These are phyloP conservation scores for Penicillium sp. DNA, from an alignment of 2,329 filamentous ascomycete genomes.

Conservation along the genomic window DNA sequence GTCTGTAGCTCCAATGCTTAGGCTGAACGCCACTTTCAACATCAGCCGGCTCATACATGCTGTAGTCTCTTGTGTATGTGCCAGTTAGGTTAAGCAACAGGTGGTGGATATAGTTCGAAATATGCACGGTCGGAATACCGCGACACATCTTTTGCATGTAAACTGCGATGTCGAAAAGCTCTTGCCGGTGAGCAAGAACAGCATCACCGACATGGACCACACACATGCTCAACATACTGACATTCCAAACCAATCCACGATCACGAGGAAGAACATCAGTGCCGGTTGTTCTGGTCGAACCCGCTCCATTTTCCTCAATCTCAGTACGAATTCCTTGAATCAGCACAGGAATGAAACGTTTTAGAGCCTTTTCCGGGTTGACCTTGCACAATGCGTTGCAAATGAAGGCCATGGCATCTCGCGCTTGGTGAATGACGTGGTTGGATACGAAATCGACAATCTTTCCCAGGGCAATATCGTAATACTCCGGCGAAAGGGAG, in stretches of 20 bases:
- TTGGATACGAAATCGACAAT: conserved; percentile 86
- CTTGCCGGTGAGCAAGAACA: conserved; percentile 82
- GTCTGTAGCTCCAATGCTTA: conserved; percentile 80
- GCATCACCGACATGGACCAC: conserved; percentile 93
- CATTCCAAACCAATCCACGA: conserved; percentile 90
- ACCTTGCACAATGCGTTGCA: conserved; percentile 96
- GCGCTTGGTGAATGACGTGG: conserved; percentile 94
- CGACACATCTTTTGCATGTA: conserved; percentile 98
- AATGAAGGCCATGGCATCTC: conserved; percentile 98
- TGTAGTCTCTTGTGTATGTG: conserved; percentile 88
- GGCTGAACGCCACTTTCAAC: conserved; percentile 70
- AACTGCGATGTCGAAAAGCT: conserved; percentile 84
- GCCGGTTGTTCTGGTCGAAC: conserved; percentile 89
- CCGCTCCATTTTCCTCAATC: conserved; percentile 94
- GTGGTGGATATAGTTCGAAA: conserved; percentile 97
- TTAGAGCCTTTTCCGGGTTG: conserved; percentile 88
- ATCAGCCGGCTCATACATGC: conserved; percentile 78
- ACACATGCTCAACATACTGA: conserved; percentile 96
- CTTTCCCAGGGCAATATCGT: conserved; percentile 88
- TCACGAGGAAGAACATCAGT: conserved; percentile 92
- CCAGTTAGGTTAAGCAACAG: conserved; percentile 90
- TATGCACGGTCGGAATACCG: conserved; percentile 89
- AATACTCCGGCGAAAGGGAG: conserved; percentile 87
- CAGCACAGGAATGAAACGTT: conserved; percentile 85
- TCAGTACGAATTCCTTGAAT: conserved; percentile 91